Evolutionary conservation across 768 basidiomycete species (phyloP), one percentile per base, ranked within the genome.

Genomic region (Kwoniella dendrophila): DNA sequence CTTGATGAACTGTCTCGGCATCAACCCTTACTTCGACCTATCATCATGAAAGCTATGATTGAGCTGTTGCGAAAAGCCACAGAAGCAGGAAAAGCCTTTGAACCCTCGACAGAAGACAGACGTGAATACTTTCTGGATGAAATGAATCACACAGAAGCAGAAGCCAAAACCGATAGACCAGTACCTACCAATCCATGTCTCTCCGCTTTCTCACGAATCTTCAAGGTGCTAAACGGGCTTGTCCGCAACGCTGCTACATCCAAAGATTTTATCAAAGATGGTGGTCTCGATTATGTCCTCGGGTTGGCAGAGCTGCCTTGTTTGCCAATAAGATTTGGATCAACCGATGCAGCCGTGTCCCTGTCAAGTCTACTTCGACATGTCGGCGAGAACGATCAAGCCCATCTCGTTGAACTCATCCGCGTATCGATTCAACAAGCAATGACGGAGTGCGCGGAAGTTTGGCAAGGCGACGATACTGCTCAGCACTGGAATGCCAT

Each of bases 1-100:
- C 85, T 98, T 24, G 96, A 99, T 70, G 96, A 99, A 74, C 87
- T 99, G 60, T 88, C 95, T 62, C 86, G 96, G 4, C 96, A 99
- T 73, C 96, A 99, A 78, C 96, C 96, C 2, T 83, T 85, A 1
- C 82, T 99, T 48, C 95, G 92, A 76, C 77, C 84, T 1, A 79
- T 87, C 24, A 87, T 97, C 16, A 90, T 95, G 48, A 34, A 34
- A 22, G 54, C 55, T 16, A 20, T 36, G 3, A 34, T 63, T 1
- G 40, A 44, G 11, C 86, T 88, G 6, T 80, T 97, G 66, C 80
- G 83, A 62, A 85, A 84, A 76, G 86, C 96, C 33, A 88, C 92
- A 76, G 85, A 86, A 47, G 78, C 90, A 2, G 93, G 90, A 10
- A 24, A 26, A 12, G 33, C 34, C 2, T 63, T 63, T 22, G 55